Evolutionary conservation across 1,139 yeast species (phyloP).

Genomic region (Scheffersomyces segobiensis): DNA sequence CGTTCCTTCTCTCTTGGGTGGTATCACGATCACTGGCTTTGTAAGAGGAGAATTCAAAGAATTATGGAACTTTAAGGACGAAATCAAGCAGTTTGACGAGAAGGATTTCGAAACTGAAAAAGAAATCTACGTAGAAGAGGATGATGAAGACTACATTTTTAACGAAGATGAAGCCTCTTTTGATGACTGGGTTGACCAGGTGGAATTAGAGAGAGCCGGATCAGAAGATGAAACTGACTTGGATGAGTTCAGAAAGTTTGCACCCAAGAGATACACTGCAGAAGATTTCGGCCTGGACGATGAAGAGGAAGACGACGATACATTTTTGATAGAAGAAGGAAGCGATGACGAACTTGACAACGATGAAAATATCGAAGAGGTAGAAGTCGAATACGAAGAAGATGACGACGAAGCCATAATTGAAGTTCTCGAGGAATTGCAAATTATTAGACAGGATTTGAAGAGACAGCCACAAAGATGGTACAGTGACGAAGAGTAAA

Average conservation of each 20-base stretch:
- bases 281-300: constrained; percentile 14
- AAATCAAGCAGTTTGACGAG: constrained; percentile 17
- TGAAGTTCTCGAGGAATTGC: constrained; percentile 9
- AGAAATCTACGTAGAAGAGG: constrained; percentile 25
- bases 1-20: constrained; percentile 50
- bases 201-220: constrained; percentile 17
- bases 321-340: constrained; percentile 20
- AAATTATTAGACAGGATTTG: constrained; percentile 10
- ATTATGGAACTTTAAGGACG: constrained; percentile 30
- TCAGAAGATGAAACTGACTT: constrained; percentile 16
- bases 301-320: constrained; percentile 29
- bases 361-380: constrained; percentile 7
- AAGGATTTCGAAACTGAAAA: constrained; percentile 7
- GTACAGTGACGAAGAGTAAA: constrained; percentile 14
- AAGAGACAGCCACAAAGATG: constrained; percentile 12
- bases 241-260: constrained; percentile 8
- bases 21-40: constrained; percentile 30
- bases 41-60: constrained; percentile 39
- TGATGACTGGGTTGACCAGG: constrained; percentile 23
- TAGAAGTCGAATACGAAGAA: constrained; percentile 10
- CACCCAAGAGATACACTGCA: constrained; percentile 2
- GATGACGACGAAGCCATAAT: constrained; percentile 19
- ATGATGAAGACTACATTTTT: constrained; percentile 12
- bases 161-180: constrained; percentile 18
- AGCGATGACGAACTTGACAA: constrained; percentile 7